phyloP scores from a whole-genome alignment of 768 basidiomycete genomes.

The Mycena galericulata region DNA sequence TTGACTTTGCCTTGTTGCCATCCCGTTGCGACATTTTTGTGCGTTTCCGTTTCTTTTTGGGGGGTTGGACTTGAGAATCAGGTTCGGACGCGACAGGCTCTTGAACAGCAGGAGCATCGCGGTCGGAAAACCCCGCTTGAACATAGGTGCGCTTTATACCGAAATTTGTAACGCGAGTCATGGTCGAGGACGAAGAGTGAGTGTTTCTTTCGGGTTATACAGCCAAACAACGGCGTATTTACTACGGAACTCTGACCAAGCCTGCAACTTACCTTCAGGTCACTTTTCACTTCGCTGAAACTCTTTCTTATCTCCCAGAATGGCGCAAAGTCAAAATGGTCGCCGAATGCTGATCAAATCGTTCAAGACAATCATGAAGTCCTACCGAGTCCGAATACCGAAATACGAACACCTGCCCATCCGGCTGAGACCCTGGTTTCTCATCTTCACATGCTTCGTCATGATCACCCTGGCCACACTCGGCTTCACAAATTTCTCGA shows the following conservation, averaged over 20 bases:
- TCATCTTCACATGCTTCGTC: conserved; percentile 74
- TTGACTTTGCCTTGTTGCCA: conserved; percentile 43
- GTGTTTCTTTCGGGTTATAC: no score
- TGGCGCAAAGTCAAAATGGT: conserved; percentile 21
- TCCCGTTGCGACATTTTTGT: conserved; percentile 59
- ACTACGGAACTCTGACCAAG: no score
- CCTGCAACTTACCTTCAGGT: background rate
- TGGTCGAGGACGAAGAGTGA: conserved; percentile 46
- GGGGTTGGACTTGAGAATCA: conserved; percentile 39
- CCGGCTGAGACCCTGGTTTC: conserved; percentile 85
- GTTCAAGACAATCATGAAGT: conserved; percentile 77
- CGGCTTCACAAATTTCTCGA: conserved; percentile 80
- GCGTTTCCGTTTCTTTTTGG: conserved; percentile 73
- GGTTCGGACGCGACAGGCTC: conserved; percentile 11
- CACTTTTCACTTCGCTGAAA: background rate
- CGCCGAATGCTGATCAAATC: conserved; percentile 56
- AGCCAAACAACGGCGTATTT: background rate
- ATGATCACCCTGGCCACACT: conserved; percentile 80
- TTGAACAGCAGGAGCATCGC: conserved; percentile 3
- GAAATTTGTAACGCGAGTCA: conserved; percentile 83
- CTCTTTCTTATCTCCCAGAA: background rate
- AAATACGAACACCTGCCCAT: conserved; percentile 76
- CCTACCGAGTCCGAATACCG: conserved; percentile 70
- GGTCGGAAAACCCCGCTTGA: conserved; percentile 65
- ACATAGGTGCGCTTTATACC: conserved; percentile 80